Conservation (phyloP, 257 asterid species). For the Solanum virginianum region DNA sequence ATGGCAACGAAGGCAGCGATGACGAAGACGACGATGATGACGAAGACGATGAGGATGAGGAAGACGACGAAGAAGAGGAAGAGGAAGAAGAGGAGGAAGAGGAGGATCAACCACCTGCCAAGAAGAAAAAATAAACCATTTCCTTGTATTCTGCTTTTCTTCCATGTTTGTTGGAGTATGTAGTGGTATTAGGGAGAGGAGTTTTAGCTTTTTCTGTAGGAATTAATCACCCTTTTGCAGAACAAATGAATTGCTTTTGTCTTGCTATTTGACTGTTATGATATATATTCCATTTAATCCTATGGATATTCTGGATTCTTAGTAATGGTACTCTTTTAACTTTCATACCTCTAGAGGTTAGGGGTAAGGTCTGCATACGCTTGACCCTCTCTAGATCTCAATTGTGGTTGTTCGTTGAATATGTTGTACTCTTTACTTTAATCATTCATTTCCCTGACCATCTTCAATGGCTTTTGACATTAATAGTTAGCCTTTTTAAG, state of each 20-base stretch:
- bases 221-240: slow-evolving; percentile 20
- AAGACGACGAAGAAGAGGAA: background rate
- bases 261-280: slow-evolving; percentile 20
- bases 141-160: slow-evolving; percentile 7
- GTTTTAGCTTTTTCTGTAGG: slow-evolving; percentile 31
- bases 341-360: background rate
- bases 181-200: slow-evolving; percentile 18
- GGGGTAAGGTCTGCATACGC: background rate
- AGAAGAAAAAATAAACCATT: slow-evolving; percentile 62
- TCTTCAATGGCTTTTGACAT: background rate
- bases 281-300: background rate
- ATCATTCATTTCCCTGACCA: background rate
- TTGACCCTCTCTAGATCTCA: rapidly evolving
- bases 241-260: slow-evolving; percentile 8
- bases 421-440: background rate
- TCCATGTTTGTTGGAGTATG: slow-evolving; percentile 35
- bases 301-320: background rate
- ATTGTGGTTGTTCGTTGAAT: too few relatives aligned
- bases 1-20: background rate
- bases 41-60: background rate
- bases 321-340: too few relatives aligned
- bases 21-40: background rate
- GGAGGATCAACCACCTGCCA: slow-evolving; percentile 79
- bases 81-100: background rate
- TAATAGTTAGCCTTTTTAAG: too few relatives aligned